Evolutionary conservation across 768 basidiomycete genomes (phyloP), one percentile per base, ranked within the genome.

Genomic region (Boletus subparvulus): DNA sequence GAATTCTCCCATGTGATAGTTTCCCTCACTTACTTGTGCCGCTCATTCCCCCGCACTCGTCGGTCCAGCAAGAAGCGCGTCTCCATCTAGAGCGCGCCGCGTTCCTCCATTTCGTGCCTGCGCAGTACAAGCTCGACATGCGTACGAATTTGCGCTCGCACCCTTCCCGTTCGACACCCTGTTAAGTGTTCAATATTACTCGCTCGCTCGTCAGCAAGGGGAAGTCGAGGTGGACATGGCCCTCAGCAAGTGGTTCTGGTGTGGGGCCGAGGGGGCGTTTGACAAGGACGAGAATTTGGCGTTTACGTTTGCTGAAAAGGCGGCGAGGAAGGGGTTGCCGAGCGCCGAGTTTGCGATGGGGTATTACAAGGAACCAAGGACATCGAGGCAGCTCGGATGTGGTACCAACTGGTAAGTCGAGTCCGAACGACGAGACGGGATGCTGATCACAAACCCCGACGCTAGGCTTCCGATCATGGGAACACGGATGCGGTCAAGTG

Each of bases 161-260:
- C 89, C 90, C 0, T 92, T 88, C 76, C 79, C 85, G 0, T 97
- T 93, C 71, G 95, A 98, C 67, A 85, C 96, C 0, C 77, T 96
- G 16, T 76, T 96, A 36, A 88, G 86, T 51, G 94, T 98, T 21
- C 92, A 95, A 68, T 98, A 92, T 69, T 98, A 98, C 72, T 80
- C 78, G 9, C 76, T 90, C 13, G 92, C 91, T 0, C 87, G 85
- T 54, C 88, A 95, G 72, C 84, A 88, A 57, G 91, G 92, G 33
- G 92, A 97, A 71, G 79, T 82, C 24, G 94, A 98, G 69, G 96
- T 96, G 0, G 94, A 98, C 68, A 95, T 98, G 94, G 95, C 94
- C 3, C 80, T 98, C 51, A 87, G 85, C 71, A 98, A 97, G 73
- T 21, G 21, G 21, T 21, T 21, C 21, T 21, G 21, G 21, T 21